Evolutionary conservation across 1,139 yeast species (phyloP), one percentile per base, ranked within the genome.

Genomic region (Suzukiozyma palmioleophila): DNA sequence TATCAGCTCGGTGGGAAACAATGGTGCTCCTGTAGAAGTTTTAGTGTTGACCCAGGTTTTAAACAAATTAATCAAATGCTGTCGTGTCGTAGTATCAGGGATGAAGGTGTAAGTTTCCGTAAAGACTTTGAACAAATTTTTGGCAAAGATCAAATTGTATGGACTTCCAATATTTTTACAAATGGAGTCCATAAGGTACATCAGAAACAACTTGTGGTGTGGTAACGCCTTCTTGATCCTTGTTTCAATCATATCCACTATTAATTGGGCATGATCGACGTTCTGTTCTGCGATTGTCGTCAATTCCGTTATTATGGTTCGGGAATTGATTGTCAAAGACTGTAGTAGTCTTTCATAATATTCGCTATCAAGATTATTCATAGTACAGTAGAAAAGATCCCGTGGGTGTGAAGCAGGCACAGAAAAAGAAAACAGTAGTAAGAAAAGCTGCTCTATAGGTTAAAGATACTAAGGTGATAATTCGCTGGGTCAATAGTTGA

Each of bases 91-190:
- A 2, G 66, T 62, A 45, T 69, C 74, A 21, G 69, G 60, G 13
- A 69, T 73, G 32, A 66, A 55, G 33, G 64, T 51, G 47, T 69
- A 71, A 2, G 70, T 59, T 33, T 65, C 69, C 8, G 69, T 61
- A 52, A 66, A 71, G 26, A 59, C 51, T 39, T 56, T 55, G 52
- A 58, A 66, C 36, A 71, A 48, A 40, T 60, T 59, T 26, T 53
- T 46, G 27, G 66, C 63, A 48, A 70, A 68, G 34, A 69, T 48
- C 32, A 66, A 46, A 45, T 66, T 68, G 50, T 69, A 71, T 4
- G 77, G 76, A 42, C 64, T 67, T 11, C 75, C 75, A 33, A 69
- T 57, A 50, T 62, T 68, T 48, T 70, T 70, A 48, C 68, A 59
- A 16, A 71, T 66, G 31, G 70, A 64, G 51, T 71, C 76, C 51